Conservation (phyloP, 1,284 basidiomycete species). For the Naganishia albida region DNA sequence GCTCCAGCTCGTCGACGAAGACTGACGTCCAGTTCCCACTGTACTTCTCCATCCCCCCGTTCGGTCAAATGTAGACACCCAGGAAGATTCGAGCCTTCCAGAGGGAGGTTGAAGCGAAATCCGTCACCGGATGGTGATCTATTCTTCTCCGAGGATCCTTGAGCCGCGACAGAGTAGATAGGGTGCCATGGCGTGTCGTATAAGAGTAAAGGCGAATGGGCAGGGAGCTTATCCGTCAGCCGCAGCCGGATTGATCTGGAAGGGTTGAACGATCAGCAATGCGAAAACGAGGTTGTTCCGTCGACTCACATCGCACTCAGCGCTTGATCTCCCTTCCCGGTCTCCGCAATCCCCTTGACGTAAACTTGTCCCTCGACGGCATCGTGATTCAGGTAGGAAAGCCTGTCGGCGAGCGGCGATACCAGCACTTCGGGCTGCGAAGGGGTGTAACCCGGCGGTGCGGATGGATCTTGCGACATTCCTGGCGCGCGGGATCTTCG, state of each 20-base stretch:
- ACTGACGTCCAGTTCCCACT: conserved; percentile 26
- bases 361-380: conserved; percentile 26
- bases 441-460: conserved; percentile 25
- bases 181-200: conserved; percentile 25
- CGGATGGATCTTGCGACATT: conserved; percentile 11
- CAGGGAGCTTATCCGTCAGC: conserved; percentile 20
- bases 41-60: conserved; percentile 23
- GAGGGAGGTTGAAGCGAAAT: conserved; percentile 24
- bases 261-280: background rate
- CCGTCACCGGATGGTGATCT: conserved; percentile 8
- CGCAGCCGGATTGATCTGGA: conserved; percentile 20
- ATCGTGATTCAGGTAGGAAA: conserved; percentile 25
- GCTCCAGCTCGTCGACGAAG: conserved; percentile 3
- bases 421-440: conserved; percentile 27
- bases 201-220: conserved; percentile 13
- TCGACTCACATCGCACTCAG: conserved; percentile 2
- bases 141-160: conserved; percentile 2
- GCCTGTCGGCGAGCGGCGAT: conserved; percentile 26
- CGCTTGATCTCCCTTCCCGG: background rate
- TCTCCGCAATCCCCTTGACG: conserved; percentile 24
- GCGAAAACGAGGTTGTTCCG: background rate
- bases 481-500: background rate
- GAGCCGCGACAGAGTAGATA: conserved; percentile 9
- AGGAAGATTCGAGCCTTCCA: conserved; percentile 24
- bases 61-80: conserved; percentile 30